Evolutionary conservation across 169 alveolate genomes (phyloP).

Genomic region (Besnoitia besnoiti): DNA sequence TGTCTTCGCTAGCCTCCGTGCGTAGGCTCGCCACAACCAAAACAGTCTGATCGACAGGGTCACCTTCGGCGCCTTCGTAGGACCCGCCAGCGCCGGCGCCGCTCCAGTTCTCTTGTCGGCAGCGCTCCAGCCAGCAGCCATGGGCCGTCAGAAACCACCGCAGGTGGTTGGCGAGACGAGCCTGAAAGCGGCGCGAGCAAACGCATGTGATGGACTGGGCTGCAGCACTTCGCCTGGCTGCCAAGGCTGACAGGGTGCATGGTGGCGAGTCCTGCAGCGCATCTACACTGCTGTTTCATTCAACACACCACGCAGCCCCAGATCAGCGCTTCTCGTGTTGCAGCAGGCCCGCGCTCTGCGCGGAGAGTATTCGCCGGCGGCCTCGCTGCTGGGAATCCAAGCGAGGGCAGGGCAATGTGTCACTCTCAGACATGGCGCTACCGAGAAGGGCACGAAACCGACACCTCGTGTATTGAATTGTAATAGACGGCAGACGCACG

Average conservation of each 20-base stretch:
- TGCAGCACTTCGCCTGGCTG: too few species aligned
- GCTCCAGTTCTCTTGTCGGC: background rate
- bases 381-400: too few species aligned
- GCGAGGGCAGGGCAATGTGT: too few species aligned
- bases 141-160: constrained; percentile 43
- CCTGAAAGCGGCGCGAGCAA: background rate
- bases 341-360: background rate
- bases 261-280: background rate
- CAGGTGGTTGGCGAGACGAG: constrained; percentile 43
- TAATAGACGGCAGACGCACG: too few species aligned
- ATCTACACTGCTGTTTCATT: background rate
- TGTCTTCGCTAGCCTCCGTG: background rate
- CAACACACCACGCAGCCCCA: background rate
- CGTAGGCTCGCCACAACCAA: constrained; percentile 26
- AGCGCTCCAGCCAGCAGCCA: background rate
- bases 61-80: background rate
- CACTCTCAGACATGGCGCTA: too few species aligned
- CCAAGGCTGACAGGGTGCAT: background rate
- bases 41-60: background rate
- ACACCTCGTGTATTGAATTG: too few species aligned
- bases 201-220: background rate
- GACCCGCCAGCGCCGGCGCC: background rate
- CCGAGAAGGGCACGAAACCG: too few species aligned
- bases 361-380: background rate
- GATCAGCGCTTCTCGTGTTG: background rate